phyloP scores from a whole-genome alignment of 208 protist species.

The Porcisia deanei region DNA sequence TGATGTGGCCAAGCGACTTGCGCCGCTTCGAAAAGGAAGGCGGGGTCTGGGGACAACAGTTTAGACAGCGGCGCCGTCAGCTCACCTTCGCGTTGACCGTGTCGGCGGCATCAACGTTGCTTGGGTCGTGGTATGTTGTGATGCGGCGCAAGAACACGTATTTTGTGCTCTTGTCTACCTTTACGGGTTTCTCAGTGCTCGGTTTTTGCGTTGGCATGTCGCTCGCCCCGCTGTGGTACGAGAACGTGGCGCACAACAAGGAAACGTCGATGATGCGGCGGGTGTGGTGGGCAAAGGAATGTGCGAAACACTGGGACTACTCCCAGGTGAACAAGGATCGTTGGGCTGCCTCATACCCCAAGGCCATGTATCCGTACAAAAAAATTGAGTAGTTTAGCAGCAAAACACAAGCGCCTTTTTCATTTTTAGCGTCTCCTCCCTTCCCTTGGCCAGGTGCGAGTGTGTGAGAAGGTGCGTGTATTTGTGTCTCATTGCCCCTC shows the following conservation, averaged over 20 bases:
- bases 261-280: constrained; percentile 92
- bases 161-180: constrained; percentile 84
- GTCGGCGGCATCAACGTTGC: constrained; percentile 39
- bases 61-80: constrained; percentile 76
- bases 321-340: constrained; percentile 65
- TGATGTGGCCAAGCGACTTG: constrained; percentile 88
- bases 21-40: constrained; percentile 83
- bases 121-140: constrained; percentile 67
- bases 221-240: constrained; percentile 66
- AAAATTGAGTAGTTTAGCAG: constrained; percentile 34
- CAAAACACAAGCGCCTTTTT: neutral
- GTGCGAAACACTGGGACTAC: constrained; percentile 89
- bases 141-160: constrained; percentile 71
- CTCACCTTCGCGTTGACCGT: constrained; percentile 61
- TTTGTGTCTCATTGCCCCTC: neutral
- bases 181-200: constrained; percentile 75
- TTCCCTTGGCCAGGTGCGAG: neutral
- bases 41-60: constrained; percentile 83
- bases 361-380: constrained; percentile 50
- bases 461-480: neutral
- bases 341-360: constrained; percentile 72
- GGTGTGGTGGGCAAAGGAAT: constrained; percentile 93
- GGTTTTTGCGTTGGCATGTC: constrained; percentile 82
- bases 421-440: neutral
- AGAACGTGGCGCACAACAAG: constrained; percentile 83